Evolutionary conservation across 345 rosid species (phyloP).

Genomic region (Nasturtium officinale): DNA sequence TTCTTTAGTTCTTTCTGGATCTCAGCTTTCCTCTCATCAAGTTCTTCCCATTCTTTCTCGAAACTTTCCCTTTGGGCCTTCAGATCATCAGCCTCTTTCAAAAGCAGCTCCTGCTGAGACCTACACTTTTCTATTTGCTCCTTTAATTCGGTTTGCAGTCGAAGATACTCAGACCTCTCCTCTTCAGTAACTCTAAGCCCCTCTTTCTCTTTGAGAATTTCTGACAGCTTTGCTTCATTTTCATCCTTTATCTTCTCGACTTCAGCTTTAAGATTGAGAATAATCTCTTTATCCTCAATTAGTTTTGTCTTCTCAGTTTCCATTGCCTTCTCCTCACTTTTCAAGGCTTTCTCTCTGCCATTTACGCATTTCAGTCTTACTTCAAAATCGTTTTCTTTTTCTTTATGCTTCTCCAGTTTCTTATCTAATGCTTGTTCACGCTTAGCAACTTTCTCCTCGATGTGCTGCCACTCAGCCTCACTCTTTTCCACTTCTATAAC

Average conservation of each 20-base stretch:
- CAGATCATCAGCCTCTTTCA: constrained; percentile 85
- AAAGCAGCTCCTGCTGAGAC: constrained; percentile 68
- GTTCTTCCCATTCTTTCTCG: constrained; percentile 95
- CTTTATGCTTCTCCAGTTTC: constrained; percentile 72
- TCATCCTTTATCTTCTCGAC: constrained; percentile 66
- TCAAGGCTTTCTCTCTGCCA: constrained; percentile 72
- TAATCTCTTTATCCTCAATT: constrained; percentile 56
- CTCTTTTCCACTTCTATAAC: constrained; percentile 72
- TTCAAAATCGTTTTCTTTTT: constrained; percentile 73
- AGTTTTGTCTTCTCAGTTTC: constrained; percentile 59
- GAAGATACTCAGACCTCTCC: constrained; percentile 72
- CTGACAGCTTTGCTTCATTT: constrained; percentile 64
- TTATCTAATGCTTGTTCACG: constrained; percentile 76
- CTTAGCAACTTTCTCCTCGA: constrained; percentile 78
- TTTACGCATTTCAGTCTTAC: constrained; percentile 57
- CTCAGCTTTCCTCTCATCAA: constrained; percentile 73
- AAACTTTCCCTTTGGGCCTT: constrained; percentile 80
- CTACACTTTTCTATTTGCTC: constrained; percentile 76
- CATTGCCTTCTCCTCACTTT: constrained; percentile 64
- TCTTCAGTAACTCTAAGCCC: constrained; percentile 69
- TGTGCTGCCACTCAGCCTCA: constrained; percentile 81
- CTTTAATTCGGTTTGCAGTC: constrained; percentile 77
- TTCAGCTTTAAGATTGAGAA: constrained; percentile 59
- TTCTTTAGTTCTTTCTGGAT: constrained; percentile 60
- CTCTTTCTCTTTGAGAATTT: constrained; percentile 65